Evolutionary conservation across 257 asterid species (phyloP).

Genomic region (Schizonepeta tenuifolia): DNA sequence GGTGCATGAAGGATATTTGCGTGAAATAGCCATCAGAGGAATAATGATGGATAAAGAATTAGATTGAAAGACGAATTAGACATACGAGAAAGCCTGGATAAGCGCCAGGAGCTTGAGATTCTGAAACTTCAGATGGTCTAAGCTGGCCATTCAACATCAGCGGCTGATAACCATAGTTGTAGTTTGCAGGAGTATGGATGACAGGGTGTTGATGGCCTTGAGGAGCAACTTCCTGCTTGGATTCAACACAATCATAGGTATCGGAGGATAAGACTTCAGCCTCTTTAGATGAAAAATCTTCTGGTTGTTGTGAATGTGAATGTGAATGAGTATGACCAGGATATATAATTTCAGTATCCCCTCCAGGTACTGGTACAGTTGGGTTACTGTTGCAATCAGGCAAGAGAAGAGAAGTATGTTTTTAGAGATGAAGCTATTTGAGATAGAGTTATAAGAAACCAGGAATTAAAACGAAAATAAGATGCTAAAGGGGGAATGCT

Average conservation of each 20-base stretch:
- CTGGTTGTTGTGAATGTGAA: slow-evolving; percentile 40
- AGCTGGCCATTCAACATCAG: slow-evolving; percentile 57
- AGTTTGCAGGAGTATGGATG: slow-evolving; percentile 58
- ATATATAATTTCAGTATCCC: slow-evolving; percentile 47
- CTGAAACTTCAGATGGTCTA: slow-evolving; percentile 66
- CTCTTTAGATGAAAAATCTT: slow-evolving; percentile 44
- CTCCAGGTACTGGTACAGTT: slow-evolving; percentile 47
- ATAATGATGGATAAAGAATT: neutral
- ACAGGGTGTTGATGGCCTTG: slow-evolving; percentile 57
- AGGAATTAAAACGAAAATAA: neutral
- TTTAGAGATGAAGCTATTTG: slow-evolving; percentile 6
- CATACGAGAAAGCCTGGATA: slow-evolving; percentile 73
- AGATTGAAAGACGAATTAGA: slow-evolving; percentile 29
- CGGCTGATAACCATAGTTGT: slow-evolving; percentile 59
- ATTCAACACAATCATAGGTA: slow-evolving; percentile 49
- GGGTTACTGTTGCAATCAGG: slow-evolving; percentile 50
- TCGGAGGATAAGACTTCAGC: slow-evolving; percentile 55
- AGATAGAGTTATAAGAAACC: neutral
- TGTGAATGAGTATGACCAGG: slow-evolving; percentile 54
- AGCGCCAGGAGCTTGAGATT: slow-evolving; percentile 66
- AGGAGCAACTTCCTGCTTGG: slow-evolving; percentile 57
- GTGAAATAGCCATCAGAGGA: neutral
- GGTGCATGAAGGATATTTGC: neutral
- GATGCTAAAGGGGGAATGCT: slow-evolving; percentile 11
- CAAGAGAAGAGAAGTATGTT: slow-evolving; percentile 28